Evolutionary conservation across 1,139 yeast genomes (phyloP), one percentile per base, ranked within the genome.

Genomic region (Kodamaea ohmeri): DNA sequence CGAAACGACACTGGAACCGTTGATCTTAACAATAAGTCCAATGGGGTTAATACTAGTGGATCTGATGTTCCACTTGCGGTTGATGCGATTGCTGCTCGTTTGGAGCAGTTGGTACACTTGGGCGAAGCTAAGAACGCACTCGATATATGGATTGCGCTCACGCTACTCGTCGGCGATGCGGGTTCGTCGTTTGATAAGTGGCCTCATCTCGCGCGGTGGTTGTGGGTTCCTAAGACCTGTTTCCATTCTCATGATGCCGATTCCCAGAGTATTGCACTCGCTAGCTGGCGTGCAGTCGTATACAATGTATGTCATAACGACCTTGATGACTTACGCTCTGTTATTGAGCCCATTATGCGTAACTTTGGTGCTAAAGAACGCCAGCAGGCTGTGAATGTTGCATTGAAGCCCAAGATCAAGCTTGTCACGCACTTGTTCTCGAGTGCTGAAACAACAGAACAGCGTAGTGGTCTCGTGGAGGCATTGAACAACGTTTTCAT

Each of bases 101-200:
- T 70, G 13, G 58, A 59, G 30, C 53, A 49, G 9, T 48, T 68
- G 24, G 52, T 65, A 7, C 41, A 44, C 5, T 44, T 40, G 15
- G 61, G 60, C 2, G 61, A 61, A 30, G 58, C 46, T 40, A 67
- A 65, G 37, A 42, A 50, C 2, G 69, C 73, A 4, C 61, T 65
- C 61, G 76, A 71, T 41, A 59, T 68, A 9, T 71, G 76, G 76
- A 57, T 67, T 4, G 65, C 66, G 0, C 34, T 69, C 4, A 61
- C 73, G 0, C 47, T 71, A 8, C 50, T 71, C 11, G 48, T 58
- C 4, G 57, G 63, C 8, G 56, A 55, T 24, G 41, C 45, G 5
- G 51, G 48, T 4, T 22, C 39, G 2, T 49, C 61, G 0, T 58
- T 67, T 42, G 73, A 65, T 7, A 55, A 53, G 33, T 69, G 74